Base-by-base conservation (phyloP, 805 yeast genomes). In the Scheffersomyces ergatensis region DNA sequence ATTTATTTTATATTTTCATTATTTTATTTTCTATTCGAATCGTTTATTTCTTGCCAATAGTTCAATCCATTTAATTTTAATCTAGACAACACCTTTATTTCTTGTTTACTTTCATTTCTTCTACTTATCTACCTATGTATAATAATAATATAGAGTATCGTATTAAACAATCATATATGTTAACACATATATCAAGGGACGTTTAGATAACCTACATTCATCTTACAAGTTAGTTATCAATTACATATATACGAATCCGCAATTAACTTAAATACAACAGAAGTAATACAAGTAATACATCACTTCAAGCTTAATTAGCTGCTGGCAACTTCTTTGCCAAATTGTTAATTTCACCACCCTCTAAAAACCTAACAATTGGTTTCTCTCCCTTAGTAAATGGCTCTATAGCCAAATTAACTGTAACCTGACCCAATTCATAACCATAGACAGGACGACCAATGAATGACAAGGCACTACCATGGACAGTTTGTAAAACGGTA, bases 381-480 rank as follows among this genome's bases (percentile, higher is more conserved):
- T 46, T 42, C 26, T 34, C 43, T 9, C 44, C 42, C 11, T 39
- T 36, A 13, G 39, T 36, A 4, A 42, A 36, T 5, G 59, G 53
- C 24, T 50, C 42, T 34, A 23, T 35, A 11, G 77, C 74, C 35
- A 70, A 52, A 38, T 66, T 55, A 20, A 76, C 64, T 13, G 79
- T 85, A 29, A 76, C 81, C 34, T 65, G 60, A 4, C 82, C 90
- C 30, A 87, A 80, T 34, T 86, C 92, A 23, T 75, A 77, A 12
- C 78, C 93, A 26, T 70, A 54, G n/a, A 80, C 70, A 1, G 89
- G 85, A 30, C 39, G 19, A 11, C 37, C 15, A n/a, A 43, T 18
- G 33, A 32, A 14, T 12, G 45, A 21, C 20, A 50, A 44, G 15
- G 35, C 43, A 6, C 48, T 51, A 12, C 51, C 51, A 30, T 51